Evolutionary conservation across 805 yeast genomes (phyloP).

Genomic region (Candida xyloterini): DNA sequence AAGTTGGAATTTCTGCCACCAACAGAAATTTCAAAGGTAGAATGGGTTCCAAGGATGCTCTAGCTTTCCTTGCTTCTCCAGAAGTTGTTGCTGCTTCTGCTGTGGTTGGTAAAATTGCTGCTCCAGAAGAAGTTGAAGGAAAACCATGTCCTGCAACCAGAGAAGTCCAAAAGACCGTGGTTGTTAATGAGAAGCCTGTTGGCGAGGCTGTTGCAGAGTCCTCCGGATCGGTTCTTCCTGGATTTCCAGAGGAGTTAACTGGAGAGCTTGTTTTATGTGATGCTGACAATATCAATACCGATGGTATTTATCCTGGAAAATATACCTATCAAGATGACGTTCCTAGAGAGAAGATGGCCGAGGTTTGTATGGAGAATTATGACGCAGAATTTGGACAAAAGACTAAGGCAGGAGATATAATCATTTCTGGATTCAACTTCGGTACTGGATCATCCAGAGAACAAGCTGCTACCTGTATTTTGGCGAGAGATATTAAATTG

Average conservation of each 20-base stretch:
- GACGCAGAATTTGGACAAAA: conserved; percentile 83
- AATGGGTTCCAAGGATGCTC: conserved; percentile 97
- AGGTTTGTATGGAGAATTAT: conserved; percentile 99
- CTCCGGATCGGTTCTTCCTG: conserved; percentile 74
- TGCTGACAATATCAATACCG: conserved; percentile 96
- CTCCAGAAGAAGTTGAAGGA: conserved; percentile 83
- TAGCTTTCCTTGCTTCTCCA: conserved; percentile 95
- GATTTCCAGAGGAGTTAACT: conserved; percentile 83
- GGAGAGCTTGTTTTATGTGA: conserved; percentile 96
- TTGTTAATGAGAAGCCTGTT: conserved; percentile 32
- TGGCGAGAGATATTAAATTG: conserved; percentile 88
- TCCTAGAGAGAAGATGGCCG: conserved; percentile 92
- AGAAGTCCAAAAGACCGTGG: conserved; percentile 45
- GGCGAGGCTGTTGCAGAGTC: conserved; percentile 33
- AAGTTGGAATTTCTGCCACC: conserved; percentile 97
- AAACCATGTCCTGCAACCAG: conserved; percentile 43
- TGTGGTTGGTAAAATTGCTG: conserved; percentile 87
- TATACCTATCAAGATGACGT: conserved; percentile 98
- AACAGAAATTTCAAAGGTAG: conserved; percentile 98
- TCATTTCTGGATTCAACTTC: conserved; percentile 89
- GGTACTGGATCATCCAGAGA: conserved; percentile 99
- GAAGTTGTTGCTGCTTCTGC: conserved; percentile 99
- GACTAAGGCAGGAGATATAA: conserved; percentile 80
- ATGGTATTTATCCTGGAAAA: conserved; percentile 98
- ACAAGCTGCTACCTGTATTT: conserved; percentile 97